Evolutionary conservation across 345 rosid species (phyloP).

Genomic region (Gossypium herbaceum): DNA sequence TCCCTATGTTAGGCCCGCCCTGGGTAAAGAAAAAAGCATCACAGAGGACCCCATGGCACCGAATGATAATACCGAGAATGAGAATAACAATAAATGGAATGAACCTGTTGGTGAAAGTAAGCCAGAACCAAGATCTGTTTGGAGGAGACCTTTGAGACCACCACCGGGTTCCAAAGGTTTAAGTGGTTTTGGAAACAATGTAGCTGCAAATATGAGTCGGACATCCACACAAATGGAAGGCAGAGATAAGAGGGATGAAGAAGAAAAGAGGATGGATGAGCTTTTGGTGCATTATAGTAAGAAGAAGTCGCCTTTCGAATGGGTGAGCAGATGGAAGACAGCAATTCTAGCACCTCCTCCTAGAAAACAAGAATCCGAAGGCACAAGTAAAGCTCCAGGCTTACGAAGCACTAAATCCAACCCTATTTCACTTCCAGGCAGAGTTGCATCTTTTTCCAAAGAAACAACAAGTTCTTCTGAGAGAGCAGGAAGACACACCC

Average conservation of each 20-base stretch:
- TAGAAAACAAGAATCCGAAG: slow-evolving; percentile 15
- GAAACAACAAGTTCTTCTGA: slow-evolving; percentile 12
- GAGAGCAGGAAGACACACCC: slow-evolving; percentile 20
- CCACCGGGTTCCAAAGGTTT: slow-evolving; percentile 23
- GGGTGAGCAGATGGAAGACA: slow-evolving; percentile 7
- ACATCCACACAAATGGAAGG: not conserved
- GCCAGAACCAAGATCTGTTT: slow-evolving; percentile 65
- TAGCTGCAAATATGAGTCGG: not conserved
- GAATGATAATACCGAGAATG: slow-evolving; percentile 14
- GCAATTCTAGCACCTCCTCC: slow-evolving; percentile 19
- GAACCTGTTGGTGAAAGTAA: slow-evolving; percentile 26
- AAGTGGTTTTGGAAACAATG: not conserved
- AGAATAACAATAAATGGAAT: slow-evolving; percentile 17
- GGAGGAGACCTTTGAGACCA: slow-evolving; percentile 40
- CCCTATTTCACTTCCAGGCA: slow-evolving; percentile 19
- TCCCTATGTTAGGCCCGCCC: slow-evolving; percentile 38
- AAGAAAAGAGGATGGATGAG: slow-evolving; percentile 35
- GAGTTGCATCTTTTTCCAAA: slow-evolving; percentile 15
- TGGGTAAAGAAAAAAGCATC: slow-evolving; percentile 31
- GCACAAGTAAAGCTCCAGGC: not conserved
- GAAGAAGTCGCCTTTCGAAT: slow-evolving; percentile 25
- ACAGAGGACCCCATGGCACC: slow-evolving; percentile 21
- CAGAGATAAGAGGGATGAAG: slow-evolving; percentile 23
- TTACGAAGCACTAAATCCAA: slow-evolving; percentile 25
- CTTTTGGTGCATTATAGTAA: slow-evolving; percentile 38